Evolutionary conservation across 2,329 filamentous ascomycete species (phyloP), one percentile per base, ranked within the genome.

Genomic region (Dothistroma septosporum): DNA sequence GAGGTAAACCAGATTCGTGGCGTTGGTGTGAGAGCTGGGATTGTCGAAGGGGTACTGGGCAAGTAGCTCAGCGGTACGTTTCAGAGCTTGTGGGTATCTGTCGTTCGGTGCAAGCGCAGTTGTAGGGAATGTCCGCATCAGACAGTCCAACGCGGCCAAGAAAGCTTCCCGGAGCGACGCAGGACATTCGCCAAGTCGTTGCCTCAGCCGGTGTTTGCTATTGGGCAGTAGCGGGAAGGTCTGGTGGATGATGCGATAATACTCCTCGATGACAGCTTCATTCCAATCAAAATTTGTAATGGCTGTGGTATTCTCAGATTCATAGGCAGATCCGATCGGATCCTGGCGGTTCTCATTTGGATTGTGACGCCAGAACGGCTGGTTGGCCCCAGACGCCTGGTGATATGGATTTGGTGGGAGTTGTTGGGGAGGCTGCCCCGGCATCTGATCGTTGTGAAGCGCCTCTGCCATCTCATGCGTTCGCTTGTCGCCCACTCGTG

Each of bases 191-290:
- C 77, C 77, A 21, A 91, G 73, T 21, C 85, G 78, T 9, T 79
- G 78, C 59, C 84, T 81, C 10, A 89, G 73, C n/a, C 80, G 79
- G 14, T 76, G 74, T 67, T 83, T 86, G 57, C 76, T 84, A 56
- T 79, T 79, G 1, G 87, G 82, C 12, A 91, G 77, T 49, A 91
- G 78, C 0, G 88, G 88, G 60, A 89, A 86, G 3, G 83, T 83
- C 14, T 85, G 84, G 66, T 91, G 87, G 21, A 91, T 83, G 14
- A 83, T 76, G 4, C 79, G 79, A 57, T 89, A 81, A 66, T 90
- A 91, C 61, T 76, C 74, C 32, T 79, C 76, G 44, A 81, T 69
- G 21, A 77, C 70, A 31, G 69, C 67, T 37, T 82, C 79, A 63
- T 81, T 77, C 77, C 77, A 80, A 24, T 80, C 78, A 54, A 76